Conservation (phyloP, 2,329 filamentous ascomycete species). For the Penicillium fuscoglaucum region DNA sequence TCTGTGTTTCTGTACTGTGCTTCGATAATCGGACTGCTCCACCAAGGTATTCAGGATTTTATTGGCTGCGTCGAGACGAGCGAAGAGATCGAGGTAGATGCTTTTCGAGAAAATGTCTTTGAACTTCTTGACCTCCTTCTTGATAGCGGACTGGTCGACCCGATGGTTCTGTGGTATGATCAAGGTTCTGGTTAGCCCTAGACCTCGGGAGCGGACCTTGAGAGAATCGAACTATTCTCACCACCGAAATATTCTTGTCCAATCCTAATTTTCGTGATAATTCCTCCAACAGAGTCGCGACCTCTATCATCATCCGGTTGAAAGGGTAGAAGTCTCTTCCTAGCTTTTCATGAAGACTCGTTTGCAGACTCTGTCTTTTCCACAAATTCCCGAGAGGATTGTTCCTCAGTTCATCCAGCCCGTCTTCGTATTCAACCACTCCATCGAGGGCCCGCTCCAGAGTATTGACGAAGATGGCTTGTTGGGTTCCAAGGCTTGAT, state of each 20-base stretch:
- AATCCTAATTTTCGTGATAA: background rate
- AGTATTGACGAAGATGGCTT: slow-evolving; percentile 16
- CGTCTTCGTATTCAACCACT: slow-evolving; percentile 10
- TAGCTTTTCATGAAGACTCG: background rate
- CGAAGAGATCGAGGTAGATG: background rate
- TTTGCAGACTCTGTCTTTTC: background rate
- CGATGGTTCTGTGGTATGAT: background rate
- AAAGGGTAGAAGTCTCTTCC: background rate
- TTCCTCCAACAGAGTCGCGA: background rate
- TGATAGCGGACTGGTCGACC: background rate
- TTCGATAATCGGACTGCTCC: background rate
- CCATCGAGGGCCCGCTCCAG: slow-evolving; percentile 9
- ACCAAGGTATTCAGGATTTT: background rate
- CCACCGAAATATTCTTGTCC: background rate
- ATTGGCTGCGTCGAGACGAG: background rate
- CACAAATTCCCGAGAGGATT: background rate
- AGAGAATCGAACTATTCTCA: background rate
- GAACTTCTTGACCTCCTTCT: background rate
- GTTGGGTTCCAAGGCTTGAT: slow-evolving; percentile 9
- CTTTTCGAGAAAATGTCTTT: background rate
- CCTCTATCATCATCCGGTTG: background rate
- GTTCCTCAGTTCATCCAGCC: slow-evolving; percentile 4
- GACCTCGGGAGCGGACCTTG: background rate
- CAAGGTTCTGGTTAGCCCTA: background rate
- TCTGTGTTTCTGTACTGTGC: background rate